Evolutionary conservation across 179 eudicot genomes (phyloP).

Genomic region (Beta lomatogona): DNA sequence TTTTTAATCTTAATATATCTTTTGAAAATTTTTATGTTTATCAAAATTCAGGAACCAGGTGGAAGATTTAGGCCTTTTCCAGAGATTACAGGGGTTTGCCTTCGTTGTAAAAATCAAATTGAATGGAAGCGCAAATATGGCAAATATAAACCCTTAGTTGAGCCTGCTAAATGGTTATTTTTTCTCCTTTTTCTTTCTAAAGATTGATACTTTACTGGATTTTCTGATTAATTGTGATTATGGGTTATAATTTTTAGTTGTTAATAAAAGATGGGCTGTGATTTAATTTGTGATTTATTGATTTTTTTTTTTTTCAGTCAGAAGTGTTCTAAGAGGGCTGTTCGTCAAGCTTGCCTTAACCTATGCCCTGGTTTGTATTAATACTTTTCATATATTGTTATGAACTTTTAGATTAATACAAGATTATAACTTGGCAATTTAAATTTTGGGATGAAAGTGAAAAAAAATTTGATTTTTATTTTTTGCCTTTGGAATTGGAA

Average conservation of each 20-base stretch:
- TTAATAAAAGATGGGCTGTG: slow-evolving; percentile 18
- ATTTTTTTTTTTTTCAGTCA: slow-evolving; percentile 48
- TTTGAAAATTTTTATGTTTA: neutral
- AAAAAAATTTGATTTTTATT: neutral
- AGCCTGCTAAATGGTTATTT: slow-evolving; percentile 80
- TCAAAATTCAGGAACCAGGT: slow-evolving; percentile 69
- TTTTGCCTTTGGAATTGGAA: slow-evolving; percentile 4
- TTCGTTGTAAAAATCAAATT: slow-evolving; percentile 83
- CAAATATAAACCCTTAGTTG: slow-evolving; percentile 77
- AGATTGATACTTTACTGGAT: neutral
- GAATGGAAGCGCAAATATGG: slow-evolving; percentile 99
- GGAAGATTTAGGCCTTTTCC: slow-evolving; percentile 72
- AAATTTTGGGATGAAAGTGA: neutral
- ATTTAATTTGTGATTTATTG: slow-evolving; percentile 10
- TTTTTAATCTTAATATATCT: neutral
- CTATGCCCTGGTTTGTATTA: slow-evolving; percentile 62
- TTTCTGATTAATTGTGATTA: neutral
- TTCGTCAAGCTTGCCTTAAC: slow-evolving; percentile 93
- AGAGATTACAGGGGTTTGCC: slow-evolving; percentile 83
- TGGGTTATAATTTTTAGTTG: slow-evolving; percentile 6
- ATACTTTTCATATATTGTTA: neutral
- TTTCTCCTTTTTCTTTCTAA: neutral
- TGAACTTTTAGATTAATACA: neutral
- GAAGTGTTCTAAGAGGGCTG: slow-evolving; percentile 77
- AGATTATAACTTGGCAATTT: neutral